phyloP scores from a whole-genome alignment of 768 basidiomycete genomes.

The Auricularia sp. region DNA sequence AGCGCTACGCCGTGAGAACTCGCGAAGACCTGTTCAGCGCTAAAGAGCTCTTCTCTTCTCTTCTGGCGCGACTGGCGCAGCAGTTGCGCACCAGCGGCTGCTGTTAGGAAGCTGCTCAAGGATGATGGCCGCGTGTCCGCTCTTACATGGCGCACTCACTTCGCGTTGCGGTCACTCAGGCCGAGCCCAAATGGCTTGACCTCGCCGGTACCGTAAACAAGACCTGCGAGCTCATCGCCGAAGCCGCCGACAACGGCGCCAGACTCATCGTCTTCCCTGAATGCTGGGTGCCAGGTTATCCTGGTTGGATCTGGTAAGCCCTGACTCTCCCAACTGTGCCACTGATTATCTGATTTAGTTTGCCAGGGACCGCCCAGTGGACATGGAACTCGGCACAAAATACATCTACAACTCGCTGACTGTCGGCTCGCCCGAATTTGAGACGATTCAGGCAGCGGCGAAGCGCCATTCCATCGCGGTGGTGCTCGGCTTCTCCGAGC shows the following conservation, averaged over 20 bases:
- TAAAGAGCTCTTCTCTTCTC: too few relatives aligned
- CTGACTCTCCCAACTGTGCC: too few relatives aligned
- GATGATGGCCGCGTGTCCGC: too few relatives aligned
- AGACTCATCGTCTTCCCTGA: conserved; percentile 6
- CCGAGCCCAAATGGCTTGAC: conserved; percentile 10
- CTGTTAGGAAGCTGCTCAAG: too few relatives aligned
- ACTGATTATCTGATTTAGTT: background rate
- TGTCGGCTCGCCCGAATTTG: background rate
- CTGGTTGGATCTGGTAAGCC: too few relatives aligned
- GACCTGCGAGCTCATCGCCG: conserved; percentile 1
- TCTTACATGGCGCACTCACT: too few relatives aligned
- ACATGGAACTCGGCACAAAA: conserved; percentile 3
- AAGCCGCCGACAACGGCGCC: background rate
- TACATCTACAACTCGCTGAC: background rate
- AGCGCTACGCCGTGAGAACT: too few relatives aligned
- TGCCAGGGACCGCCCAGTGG: background rate
- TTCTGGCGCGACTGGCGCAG: too few relatives aligned
- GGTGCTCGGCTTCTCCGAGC: background rate
- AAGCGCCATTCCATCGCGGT: background rate
- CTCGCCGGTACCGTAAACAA: conserved; percentile 2
- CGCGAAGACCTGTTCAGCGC: too few relatives aligned
- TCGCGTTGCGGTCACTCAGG: too few relatives aligned
- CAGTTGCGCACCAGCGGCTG: too few relatives aligned
- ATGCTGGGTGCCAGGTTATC: background rate
- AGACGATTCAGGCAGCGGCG: background rate